Evolutionary conservation across 257 asterid species (phyloP), one percentile per base, ranked within the genome.

Genomic region (Osmanthus fragrans): DNA sequence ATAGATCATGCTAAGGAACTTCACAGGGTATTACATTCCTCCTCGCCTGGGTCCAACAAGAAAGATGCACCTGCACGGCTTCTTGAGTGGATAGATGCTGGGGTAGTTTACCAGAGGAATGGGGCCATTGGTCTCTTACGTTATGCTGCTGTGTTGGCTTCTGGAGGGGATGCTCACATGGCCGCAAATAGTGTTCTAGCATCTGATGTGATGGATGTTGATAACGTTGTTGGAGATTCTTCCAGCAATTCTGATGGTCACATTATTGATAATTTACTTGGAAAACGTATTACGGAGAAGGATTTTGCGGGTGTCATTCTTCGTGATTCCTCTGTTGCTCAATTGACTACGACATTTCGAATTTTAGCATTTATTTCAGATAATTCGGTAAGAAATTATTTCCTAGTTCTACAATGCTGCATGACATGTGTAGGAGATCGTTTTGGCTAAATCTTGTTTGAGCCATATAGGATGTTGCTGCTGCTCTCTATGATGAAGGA

Each of bases 41-140:
- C 95, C 58, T 91, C 95, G 29, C 95, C 92, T 66, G 93, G 95
- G 36, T 90, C 97, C 51, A 91, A 89, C 82, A 90, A 85, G 88
- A 96, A 93, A 82, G 99, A 96, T 82, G 93, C 99, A 72, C 98
- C 99, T 79, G 93, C 96, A 30, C 85, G 99, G 84, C 96, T 96
- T 65, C 79, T 96, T 87, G 98, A 96, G 75, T 93, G 98, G 99
- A 93, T 96, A 73, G 99, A 96, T 89, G 97, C 97, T 74, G 87
- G 98, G 73, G 97, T 93, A 73, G 97, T 96, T 83, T 96, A 93
- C 91, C 97, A 96, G 73, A 94, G 87, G 77, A 93, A 91, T 77
- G 99, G 98, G 39, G 85, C 89, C 49, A 84, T 87, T 86, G 97
- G 97, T 65, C 91, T 91, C 68, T 80, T 91, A 84, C 88, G 90